phyloP scores from a whole-genome alignment of 2,329 filamentous ascomycete genomes.

The Trichoderma koningii region DNA sequence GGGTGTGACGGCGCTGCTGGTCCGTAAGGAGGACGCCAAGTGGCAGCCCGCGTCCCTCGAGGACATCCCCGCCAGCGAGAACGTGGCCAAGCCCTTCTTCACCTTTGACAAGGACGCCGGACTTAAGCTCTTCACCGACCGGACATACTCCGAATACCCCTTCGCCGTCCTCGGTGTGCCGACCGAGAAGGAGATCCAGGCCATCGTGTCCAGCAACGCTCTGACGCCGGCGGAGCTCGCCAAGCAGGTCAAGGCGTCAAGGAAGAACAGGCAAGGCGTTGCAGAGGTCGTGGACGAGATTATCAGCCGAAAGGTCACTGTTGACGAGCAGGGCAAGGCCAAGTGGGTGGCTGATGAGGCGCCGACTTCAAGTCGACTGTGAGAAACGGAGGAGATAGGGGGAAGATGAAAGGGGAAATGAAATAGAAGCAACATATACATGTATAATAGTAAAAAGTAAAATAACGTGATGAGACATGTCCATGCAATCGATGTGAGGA shows the following conservation, averaged over 20 bases:
- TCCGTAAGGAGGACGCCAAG: slow-evolving; percentile 67
- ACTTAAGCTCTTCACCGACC: slow-evolving; percentile 63
- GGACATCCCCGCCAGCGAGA: slow-evolving; percentile 59
- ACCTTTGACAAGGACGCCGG: slow-evolving; percentile 46
- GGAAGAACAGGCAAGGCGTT: slow-evolving; percentile 68
- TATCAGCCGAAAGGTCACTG: slow-evolving; percentile 60
- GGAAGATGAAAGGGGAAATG: not conserved
- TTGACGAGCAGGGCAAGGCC: slow-evolving; percentile 48
- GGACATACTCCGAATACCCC: slow-evolving; percentile 73
- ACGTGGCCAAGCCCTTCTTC: slow-evolving; percentile 71
- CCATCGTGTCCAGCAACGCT: slow-evolving; percentile 44
- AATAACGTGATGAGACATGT: not conserved
- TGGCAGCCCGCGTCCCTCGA: slow-evolving; percentile 77
- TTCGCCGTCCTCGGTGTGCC: slow-evolving; percentile 71
- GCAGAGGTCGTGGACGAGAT: slow-evolving; percentile 69
- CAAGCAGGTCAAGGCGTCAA: slow-evolving; percentile 60
- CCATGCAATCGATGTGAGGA: not conserved
- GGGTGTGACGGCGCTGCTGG: slow-evolving; percentile 80
- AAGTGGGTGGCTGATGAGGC: slow-evolving; percentile 42
- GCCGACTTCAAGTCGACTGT: slow-evolving; percentile 40
- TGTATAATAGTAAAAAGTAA: slow-evolving; percentile 21
- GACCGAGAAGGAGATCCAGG: slow-evolving; percentile 62
- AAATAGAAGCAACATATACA: slow-evolving; percentile 7
- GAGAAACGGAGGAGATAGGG: slow-evolving; percentile 23
- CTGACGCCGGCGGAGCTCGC: slow-evolving; percentile 60